Evolutionary conservation across 2,329 filamentous ascomycete species (phyloP), one percentile per base, ranked within the genome.

Genomic region (Purpureocillium takamizusanense): DNA sequence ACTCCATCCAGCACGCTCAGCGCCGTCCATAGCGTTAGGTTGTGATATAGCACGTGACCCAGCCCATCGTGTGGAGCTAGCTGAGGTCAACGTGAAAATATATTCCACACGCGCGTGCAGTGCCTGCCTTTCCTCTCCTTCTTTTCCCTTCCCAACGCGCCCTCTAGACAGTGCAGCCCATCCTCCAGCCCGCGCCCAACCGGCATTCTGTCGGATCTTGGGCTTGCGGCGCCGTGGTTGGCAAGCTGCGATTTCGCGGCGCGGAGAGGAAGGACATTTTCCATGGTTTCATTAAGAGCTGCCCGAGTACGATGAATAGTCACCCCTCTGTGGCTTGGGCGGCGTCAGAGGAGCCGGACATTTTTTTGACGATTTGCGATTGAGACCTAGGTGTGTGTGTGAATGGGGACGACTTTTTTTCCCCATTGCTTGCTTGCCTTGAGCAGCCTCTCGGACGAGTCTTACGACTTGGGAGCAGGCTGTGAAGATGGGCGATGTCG

Each of bases 111-210:
- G 5, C 21, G 21, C 21, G 21, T 10, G 6, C 21, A 25, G 10
- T 6, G 5, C 21, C 21, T 5, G 6, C 21, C 17, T 17, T 27
- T 29, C 25, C 39, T 50, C 52, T 59, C 63, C 58, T 61, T 62
- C 64, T 61, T 42, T 63, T 65, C 60, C 55, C 53, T 60, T 61
- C 60, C 52, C 68, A 77, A 83, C 81, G 82, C 83, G 75, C 73
- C 81, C 80, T 74, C 70, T 69, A 89, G 86, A 90, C 85, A 90
- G 85, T 89, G 78, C 84, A 83, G 76, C 72, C 72, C 81, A 81
- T 78, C 72, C 74, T 68, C 62, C 63, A 67, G 61, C 61, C 65
- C 69, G 69, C 68, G 61, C 69, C 62, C 61, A 69, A 65, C 62
- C 68, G 71, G 67, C 83, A 73, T 89, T 85, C 78, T 88, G 83